Evolutionary conservation across 2,329 filamentous ascomycete species (phyloP).

Genomic region (Trichoderma sp.): DNA sequence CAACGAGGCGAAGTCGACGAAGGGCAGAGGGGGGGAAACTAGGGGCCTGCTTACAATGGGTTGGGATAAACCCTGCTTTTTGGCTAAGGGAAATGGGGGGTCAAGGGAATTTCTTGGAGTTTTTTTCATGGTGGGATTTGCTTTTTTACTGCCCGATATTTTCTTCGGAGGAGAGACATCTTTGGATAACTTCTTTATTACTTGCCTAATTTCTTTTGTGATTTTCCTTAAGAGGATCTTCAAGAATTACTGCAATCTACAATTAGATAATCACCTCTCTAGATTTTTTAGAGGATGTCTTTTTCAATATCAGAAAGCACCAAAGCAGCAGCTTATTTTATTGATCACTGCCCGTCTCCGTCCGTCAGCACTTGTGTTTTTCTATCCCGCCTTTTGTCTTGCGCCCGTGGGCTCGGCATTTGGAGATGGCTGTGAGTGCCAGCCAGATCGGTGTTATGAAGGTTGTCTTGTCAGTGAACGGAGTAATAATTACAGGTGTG

Average conservation of each 20-base stretch:
- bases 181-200: neutral
- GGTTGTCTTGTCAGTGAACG: no score
- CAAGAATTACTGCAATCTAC: neutral
- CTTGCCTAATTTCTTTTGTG: slow-evolving; percentile 1
- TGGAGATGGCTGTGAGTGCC: neutral
- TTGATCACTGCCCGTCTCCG: neutral
- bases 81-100: neutral
- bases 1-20: slow-evolving; percentile 14
- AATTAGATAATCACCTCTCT: neutral
- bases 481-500: neutral
- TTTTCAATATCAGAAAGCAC: neutral
- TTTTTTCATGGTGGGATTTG: neutral
- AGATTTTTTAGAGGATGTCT: neutral
- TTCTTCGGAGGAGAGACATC: neutral
- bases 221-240: neutral
- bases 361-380: neutral
- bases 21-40: neutral
- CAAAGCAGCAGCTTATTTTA: neutral
- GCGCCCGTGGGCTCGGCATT: neutral
- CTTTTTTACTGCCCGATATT: neutral
- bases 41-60: slow-evolving; percentile 6
- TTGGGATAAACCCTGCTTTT: slow-evolving; percentile 2
- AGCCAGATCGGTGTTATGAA: neutral
- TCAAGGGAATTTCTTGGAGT: slow-evolving; percentile 11
- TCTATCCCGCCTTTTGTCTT: neutral